phyloP scores from a whole-genome alignment of 2,329 filamentous ascomycete species.

The Fusarium succisae region DNA sequence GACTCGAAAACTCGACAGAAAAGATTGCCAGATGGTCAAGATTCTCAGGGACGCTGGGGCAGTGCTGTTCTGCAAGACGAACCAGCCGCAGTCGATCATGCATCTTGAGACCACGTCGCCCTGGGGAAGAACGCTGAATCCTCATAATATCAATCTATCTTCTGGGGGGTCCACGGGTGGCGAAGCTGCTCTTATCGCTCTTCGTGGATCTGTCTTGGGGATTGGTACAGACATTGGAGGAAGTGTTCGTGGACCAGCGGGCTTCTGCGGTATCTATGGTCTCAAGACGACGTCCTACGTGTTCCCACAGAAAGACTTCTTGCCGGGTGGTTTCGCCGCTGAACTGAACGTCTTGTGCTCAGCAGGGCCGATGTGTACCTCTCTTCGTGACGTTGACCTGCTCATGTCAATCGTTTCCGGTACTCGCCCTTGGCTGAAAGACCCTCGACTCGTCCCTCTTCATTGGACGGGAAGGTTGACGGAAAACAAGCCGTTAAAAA shows the following conservation, averaged over 20 bases:
- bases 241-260: conserved; percentile 44
- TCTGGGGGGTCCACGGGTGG: conserved; percentile 73
- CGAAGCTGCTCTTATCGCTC: conserved; percentile 50
- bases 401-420: conserved; percentile 42
- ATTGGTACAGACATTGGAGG: conserved; percentile 53
- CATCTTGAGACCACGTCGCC: conserved; percentile 67
- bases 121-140: conserved; percentile 68
- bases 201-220: conserved; percentile 51
- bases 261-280: conserved; percentile 44
- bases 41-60: conserved; percentile 68
- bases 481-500: conserved; percentile 40
- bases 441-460: conserved; percentile 46
- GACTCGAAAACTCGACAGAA: conserved; percentile 54
- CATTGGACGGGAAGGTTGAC: conserved; percentile 38
- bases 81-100: conserved; percentile 66
- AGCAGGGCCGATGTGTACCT: conserved; percentile 47
- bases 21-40: conserved; percentile 65
- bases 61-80: conserved; percentile 59
- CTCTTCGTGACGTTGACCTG: conserved; percentile 48
- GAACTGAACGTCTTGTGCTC: conserved; percentile 50
- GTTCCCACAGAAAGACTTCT: conserved; percentile 42
- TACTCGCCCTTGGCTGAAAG: conserved; percentile 41
- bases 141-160: conserved; percentile 65
- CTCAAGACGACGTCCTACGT: conserved; percentile 35
- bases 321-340: conserved; percentile 31